A percentile compares a stretch with the other conserved stretches of the same genome.
Evolutionary conservation across 495 filamentous ascomycete genomes (phyloP).

Genomic region (Hamigera avellanea): DNA sequence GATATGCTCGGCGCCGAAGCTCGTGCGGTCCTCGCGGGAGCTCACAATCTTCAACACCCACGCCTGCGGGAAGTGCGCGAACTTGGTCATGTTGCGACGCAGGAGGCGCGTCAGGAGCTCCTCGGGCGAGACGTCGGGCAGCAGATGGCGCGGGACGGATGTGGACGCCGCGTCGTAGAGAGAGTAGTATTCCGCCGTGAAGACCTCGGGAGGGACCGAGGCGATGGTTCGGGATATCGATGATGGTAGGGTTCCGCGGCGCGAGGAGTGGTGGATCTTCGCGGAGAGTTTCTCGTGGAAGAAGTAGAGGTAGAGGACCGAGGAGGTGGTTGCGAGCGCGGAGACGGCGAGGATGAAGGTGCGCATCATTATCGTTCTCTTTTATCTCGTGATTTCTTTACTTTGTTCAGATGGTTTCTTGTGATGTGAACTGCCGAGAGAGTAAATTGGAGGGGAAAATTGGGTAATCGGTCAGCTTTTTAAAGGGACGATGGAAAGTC

Average conservation of each 20-base stretch:
- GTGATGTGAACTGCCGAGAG: no score
- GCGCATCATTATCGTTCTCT: no score
- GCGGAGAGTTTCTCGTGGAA: constrained; percentile 13
- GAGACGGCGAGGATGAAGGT: constrained; percentile 7
- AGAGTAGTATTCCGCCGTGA: constrained; percentile 10
- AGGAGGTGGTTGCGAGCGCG: constrained; percentile 12
- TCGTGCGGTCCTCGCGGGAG: constrained; percentile 1
- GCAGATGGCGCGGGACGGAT: constrained; percentile 9
- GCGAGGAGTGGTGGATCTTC: constrained; percentile 12
- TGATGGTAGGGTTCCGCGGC: constrained; percentile 6
- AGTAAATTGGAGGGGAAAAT: no score
- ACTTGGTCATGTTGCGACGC: constrained; percentile 25
- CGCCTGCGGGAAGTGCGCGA: constrained; percentile 20
- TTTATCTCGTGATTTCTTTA: no score
- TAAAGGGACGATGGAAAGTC: no score
- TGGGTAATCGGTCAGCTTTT: no score
- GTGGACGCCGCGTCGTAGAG: constrained; percentile 16
- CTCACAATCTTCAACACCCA: constrained; percentile 12
- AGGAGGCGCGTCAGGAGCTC: constrained; percentile 17
- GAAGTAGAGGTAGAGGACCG: constrained; percentile 13
- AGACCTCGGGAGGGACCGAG: constrained; percentile 13
- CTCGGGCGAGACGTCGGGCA: constrained; percentile 8
- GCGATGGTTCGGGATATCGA: constrained; percentile 7
- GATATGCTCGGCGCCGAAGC: constrained; percentile 18
- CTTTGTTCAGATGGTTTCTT: no score